Conservation (phyloP, 352 stramenopile species). For the Phytophthora tentaculata region DNA sequence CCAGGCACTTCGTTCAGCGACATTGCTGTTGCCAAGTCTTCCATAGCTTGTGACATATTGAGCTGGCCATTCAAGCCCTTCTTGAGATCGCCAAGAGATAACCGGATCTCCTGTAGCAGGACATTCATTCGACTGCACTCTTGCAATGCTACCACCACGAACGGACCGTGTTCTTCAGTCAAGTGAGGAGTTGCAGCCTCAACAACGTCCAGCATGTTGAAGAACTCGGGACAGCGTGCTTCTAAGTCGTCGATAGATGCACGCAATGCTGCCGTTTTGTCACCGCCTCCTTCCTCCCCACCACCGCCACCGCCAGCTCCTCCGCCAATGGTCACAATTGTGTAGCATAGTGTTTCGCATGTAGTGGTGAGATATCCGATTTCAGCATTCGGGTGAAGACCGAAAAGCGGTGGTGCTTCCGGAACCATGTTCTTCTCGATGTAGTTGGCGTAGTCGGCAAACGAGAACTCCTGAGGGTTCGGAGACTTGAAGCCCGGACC, state of each 20-base stretch:
- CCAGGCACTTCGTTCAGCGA: constrained; percentile 94
- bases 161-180: constrained; percentile 89
- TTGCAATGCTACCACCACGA: constrained; percentile 95
- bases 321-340: constrained; percentile 92
- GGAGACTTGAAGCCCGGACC: constrained; percentile 95
- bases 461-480: constrained; percentile 84
- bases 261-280: constrained; percentile 82
- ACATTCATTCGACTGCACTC: constrained; percentile 96
- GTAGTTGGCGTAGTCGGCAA: constrained; percentile 89
- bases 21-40: constrained; percentile 93
- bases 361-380: constrained; percentile 95
- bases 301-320: constrained; percentile 51
- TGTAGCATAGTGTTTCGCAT: constrained; percentile 93
- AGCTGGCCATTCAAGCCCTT: constrained; percentile 96
- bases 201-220: constrained; percentile 93
- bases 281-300: constrained; percentile 56
- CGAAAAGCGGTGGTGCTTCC: constrained; percentile 93
- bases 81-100: constrained; percentile 93
- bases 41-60: constrained; percentile 96
- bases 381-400: constrained; percentile 95
- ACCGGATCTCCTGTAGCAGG: constrained; percentile 91
- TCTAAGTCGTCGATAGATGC: constrained; percentile 92
- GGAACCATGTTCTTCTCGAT: constrained; percentile 94
- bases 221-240: constrained; percentile 89
- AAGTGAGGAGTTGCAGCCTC: constrained; percentile 90